Evolutionary conservation across 805 yeast genomes (phyloP), one percentile per base, ranked within the genome.

Genomic region (Candida boleticola): DNA sequence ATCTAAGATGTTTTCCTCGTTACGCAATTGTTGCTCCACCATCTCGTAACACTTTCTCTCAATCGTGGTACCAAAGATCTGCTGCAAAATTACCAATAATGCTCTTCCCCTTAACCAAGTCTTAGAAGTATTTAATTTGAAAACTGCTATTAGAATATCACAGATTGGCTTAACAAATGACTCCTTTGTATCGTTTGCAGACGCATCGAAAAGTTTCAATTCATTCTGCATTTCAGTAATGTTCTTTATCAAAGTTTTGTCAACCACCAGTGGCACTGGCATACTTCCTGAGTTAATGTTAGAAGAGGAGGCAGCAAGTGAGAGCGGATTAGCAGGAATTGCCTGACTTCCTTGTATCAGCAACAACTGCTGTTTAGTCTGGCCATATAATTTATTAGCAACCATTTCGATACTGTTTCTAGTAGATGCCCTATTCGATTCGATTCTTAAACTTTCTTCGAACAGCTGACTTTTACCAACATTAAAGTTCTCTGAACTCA

Each of bases 71-170:
- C 97, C 97, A 29, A 90, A 71, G 1, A 90, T 61, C 57, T 89
- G 96, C 59, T 89, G 97, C 40, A 90, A 64, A 3, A 90, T 79
- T 4, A 89, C 80, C 29, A 89, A 73, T 6, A 89, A 70, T 0
- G 97, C 96, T 34, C 89, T 70, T 0, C 96, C 97, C 40, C 96
- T 68, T 1, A 90, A 61, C 95, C 96, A 88, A 36, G 80, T 79
- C 36, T 79, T 80, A 1, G 85, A 73, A 14, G 68, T 71, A 41
- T 79, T 77, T 18, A 87, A 61, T 23, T 85, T 80, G 61, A 90
- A 90, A 1, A 89, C 54, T 0, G 83, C 69, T 16, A 87, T 74
- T 39, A 89, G 73, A 9, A 88, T 57, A 48, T 89, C 95, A 49
- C 92, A 83, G 2, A 90, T 81, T 0, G 96, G 95, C 53, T 82